Base-by-base conservation (phyloP, 2,329 filamentous ascomycete genomes). In the Fusarium chlamydosporum region DNA sequence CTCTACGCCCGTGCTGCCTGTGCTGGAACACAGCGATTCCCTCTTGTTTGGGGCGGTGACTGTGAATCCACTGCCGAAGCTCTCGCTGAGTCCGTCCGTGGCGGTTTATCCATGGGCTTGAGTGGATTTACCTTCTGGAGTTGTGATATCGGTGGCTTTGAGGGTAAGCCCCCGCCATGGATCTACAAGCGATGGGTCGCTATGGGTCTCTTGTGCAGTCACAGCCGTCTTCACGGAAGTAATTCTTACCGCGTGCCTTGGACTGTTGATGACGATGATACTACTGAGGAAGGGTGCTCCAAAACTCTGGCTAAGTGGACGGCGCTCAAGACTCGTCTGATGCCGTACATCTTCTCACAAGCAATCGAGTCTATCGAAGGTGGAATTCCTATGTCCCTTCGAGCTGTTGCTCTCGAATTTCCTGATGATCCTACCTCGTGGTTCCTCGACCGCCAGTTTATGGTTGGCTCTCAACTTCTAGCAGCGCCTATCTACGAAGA, bases 151-250 rank as follows among this genome's bases (percentile, higher is more conserved):
- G 89, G 90, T 48, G 90, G 89, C 1, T 92, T 93, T 71, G 91
- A 93, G 74, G 91, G 91, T 4, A 85, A 79, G 6, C 90, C 91
- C 5, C 84, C 83, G 3, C 88, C 87, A 0, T 89, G 88, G 81
- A 86, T 93, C 71, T 93, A 93, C 79, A 93, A 92, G 80, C 87
- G 91, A 48, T 93, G 91, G 91, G 89, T 92, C 7, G 89, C 89
- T n/a, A 92, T 92, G 76, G 91, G 91, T 0, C 82, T 92, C 2
- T 79, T 93, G 40, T 92, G 89, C 70, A 88, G 86, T 11, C 91
- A 93, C 77, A 91, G 88, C 37, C 85, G 90, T 15, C 83, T 93
- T 12, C 91, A 93, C 75, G 91, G 91, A 4, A 90, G 87, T 51
- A 86, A 83, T 63, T 90, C 88, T 5, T 93, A 92, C 79, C 88